Evolutionary conservation across 495 filamentous ascomycete species (phyloP).

Genomic region (Neurospora sp.): DNA sequence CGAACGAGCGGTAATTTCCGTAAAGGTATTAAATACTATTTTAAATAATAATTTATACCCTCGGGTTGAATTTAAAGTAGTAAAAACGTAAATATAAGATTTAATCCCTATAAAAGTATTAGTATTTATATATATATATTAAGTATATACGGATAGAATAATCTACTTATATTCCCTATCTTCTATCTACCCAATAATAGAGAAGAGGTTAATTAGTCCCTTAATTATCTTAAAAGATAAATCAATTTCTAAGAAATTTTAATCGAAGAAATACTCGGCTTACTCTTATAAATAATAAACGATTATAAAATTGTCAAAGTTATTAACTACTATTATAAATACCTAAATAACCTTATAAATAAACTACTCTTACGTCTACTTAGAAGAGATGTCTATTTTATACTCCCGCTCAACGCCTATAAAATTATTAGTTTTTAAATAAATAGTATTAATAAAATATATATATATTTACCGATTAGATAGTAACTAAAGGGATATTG

Average conservation of each 20-base stretch:
- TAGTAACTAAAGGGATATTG: not conserved
- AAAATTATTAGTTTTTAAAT: not conserved
- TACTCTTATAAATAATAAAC: not conserved
- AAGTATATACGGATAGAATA: too few relatives aligned
- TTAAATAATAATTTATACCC: too few relatives aligned
- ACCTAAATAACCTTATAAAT: not conserved
- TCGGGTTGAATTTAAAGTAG: too few relatives aligned
- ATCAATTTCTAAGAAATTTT: not conserved
- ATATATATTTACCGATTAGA: not conserved
- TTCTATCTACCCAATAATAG: not conserved
- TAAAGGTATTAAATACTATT: too few relatives aligned
- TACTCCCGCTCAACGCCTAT: not conserved
- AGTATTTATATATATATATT: too few relatives aligned
- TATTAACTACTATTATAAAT: not conserved
- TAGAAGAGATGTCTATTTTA: not conserved
- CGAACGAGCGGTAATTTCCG: too few relatives aligned
- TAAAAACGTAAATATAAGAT: too few relatives aligned
- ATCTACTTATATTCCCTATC: too few relatives aligned
- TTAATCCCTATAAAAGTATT: too few relatives aligned
- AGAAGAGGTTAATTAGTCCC: not conserved
- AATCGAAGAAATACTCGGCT: not conserved
- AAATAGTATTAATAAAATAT: not conserved
- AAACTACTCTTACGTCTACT: not conserved
- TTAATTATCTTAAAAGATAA: not conserved
- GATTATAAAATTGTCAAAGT: not conserved